Evolutionary conservation across 805 yeast genomes (phyloP).

Genomic region (Lachancea dasiensis): DNA sequence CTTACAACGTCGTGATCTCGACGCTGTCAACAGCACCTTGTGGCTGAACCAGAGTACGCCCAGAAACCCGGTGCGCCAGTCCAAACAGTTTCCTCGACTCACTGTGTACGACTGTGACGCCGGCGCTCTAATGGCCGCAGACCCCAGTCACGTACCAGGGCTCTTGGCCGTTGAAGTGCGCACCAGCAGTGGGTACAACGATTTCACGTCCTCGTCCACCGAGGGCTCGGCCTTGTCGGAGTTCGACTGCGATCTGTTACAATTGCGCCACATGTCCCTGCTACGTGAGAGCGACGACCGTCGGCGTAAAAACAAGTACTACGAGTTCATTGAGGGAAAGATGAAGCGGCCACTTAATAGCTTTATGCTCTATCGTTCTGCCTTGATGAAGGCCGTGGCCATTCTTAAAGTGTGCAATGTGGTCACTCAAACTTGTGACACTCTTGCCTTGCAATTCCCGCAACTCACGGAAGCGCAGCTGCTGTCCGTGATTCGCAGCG

Average conservation of each 20-base stretch:
- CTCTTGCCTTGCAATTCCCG: conserved; percentile 1
- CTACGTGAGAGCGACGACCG: conserved; percentile 13
- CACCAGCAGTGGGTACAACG: conserved; percentile 11
- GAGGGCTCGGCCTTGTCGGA: conserved; percentile 3
- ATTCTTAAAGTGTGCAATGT: conserved; percentile 8
- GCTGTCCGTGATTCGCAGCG: conserved; percentile 4
- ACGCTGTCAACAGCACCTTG: conserved; percentile 2
- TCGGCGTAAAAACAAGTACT: conserved; percentile 11
- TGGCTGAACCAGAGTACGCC: conserved; percentile 8
- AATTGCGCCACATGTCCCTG: conserved; percentile 8
- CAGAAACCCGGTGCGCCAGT: conserved; percentile 4
- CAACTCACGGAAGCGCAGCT: conserved; percentile 4
- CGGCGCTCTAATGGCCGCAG: not conserved
- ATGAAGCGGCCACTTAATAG: conserved; percentile 13
- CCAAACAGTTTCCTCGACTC: conserved; percentile 11
- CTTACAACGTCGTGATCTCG: conserved; percentile 3
- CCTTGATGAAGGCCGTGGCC: conserved; percentile 10
- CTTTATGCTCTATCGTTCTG: conserved; percentile 12
- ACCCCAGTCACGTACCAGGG: not conserved
- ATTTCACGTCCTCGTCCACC: conserved; percentile 4
- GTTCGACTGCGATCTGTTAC: conserved; percentile 6
- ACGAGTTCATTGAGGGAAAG: conserved; percentile 12
- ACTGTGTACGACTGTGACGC: conserved; percentile 4
- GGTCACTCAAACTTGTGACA: conserved; percentile 10
- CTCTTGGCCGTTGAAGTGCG: conserved; percentile 9